Evolutionary conservation across 2,329 filamentous ascomycete species (phyloP).

Genomic region (Ascochyta rabiei): DNA sequence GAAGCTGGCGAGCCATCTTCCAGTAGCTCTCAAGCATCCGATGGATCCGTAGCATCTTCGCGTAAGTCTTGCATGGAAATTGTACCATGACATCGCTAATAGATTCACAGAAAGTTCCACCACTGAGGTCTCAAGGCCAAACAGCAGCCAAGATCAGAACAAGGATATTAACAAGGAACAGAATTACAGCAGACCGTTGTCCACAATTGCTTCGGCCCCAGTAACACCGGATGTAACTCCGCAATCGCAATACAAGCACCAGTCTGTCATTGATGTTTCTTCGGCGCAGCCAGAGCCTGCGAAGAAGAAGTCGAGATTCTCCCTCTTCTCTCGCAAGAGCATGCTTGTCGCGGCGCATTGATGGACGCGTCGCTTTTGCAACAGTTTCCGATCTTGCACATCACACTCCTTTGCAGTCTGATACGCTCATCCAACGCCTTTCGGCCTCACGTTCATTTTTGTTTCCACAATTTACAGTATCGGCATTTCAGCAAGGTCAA

Average conservation of each 20-base stretch:
- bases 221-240: neutral
- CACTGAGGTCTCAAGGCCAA: conserved; percentile 16
- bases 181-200: conserved; percentile 13
- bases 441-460: conserved; percentile 7
- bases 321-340: conserved; percentile 17
- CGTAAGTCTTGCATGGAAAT: neutral
- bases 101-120: conserved; percentile 10
- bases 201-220: neutral
- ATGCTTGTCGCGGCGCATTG: conserved; percentile 17
- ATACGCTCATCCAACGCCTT: neutral
- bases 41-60: conserved; percentile 12
- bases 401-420: neutral
- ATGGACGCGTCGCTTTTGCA: neutral
- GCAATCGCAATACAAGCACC: neutral
- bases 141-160: conserved; percentile 10
- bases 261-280: conserved; percentile 4
- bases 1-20: conserved; percentile 11
- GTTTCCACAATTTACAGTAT: conserved; percentile 4
- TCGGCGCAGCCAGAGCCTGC: neutral
- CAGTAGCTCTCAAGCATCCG: conserved; percentile 9
- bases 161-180: conserved; percentile 6
- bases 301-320: conserved; percentile 12
- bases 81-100: neutral
- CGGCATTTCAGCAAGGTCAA: conserved; percentile 3
- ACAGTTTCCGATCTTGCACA: neutral